A percentile compares a stretch with the other conserved stretches of the same genome.
phyloP scores from a whole-genome alignment of 768 basidiomycete species.

The Pilatotrama ljubarskyi region DNA sequence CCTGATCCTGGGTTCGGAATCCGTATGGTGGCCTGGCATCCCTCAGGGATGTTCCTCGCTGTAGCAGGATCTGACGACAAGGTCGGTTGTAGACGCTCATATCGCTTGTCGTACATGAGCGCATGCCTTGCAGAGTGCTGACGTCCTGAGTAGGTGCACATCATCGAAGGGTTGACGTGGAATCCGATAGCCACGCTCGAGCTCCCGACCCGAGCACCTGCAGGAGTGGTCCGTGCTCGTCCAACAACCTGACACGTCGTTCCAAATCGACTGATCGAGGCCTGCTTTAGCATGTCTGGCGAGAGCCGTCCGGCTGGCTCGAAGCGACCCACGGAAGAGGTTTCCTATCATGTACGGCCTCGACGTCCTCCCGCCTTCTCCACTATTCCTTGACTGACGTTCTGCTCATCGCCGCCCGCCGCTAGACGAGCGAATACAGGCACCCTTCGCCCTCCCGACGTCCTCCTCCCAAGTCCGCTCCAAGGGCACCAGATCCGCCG shows the following conservation, averaged over 20 bases:
- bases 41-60: slow-evolving; percentile 77
- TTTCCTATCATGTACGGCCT: slow-evolving; percentile 84
- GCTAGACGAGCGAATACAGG: slow-evolving; percentile 64
- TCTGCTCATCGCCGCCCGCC: not conserved
- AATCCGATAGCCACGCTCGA: slow-evolving; percentile 64
- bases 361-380: no score
- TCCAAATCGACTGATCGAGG: not conserved
- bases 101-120: no score
- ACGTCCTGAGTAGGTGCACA: slow-evolving; percentile 53
- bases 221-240: slow-evolving; percentile 35
- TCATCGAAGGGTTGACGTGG: slow-evolving; percentile 79
- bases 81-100: slow-evolving; percentile 39
- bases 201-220: slow-evolving; percentile 55
- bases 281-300: slow-evolving; percentile 67
- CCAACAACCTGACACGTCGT: not conserved
- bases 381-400: not conserved
- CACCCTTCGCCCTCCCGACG: slow-evolving; percentile 53
- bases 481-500: slow-evolving; percentile 41
- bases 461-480: slow-evolving; percentile 52
- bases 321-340: slow-evolving; percentile 82
- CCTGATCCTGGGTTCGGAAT: slow-evolving; percentile 86
- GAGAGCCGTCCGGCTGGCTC: slow-evolving; percentile 84
- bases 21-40: slow-evolving; percentile 81
- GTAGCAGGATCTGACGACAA: slow-evolving; percentile 90
- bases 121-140: not conserved